Base-by-base conservation (phyloP, 169 alveolate species). In the Eimeria zaria region DNA sequence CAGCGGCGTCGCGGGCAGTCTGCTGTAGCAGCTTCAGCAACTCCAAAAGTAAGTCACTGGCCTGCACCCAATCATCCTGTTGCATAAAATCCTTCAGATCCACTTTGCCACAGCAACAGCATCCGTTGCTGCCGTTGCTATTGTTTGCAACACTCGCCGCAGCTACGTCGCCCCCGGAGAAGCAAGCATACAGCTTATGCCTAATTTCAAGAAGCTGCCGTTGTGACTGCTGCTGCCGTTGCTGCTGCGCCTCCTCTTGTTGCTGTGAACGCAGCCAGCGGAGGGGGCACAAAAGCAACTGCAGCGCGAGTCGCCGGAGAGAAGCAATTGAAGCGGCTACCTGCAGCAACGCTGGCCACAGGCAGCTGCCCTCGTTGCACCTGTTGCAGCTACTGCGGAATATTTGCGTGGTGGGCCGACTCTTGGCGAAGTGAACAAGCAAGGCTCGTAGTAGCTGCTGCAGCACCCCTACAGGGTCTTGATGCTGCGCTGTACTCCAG, bases 11-110 rank as follows among this genome's bases (percentile, higher is more conserved):
- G 62, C 64, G 2, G 81, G 93, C 62, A 11, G 93, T 87, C 93
- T 87, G 81, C 81, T 87, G 93, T 55, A 87, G 64, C 83, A 87
- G 62, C 64, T 87, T 41, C 24, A 87, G 60, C 93, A 87, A 62
- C 93, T 87, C 93, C 81, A 87, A 36, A 48, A 87, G 60, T 62
- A 87, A 87, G 62, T 58, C 93, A 71, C 93, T 87, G 83, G 36
- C 78, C 33, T 48, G 71, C 41, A 87, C 48, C 93, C 93, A 87
- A 62, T 87, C 93, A 55, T 87, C 93, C 60, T 87, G 81, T 12
- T 87, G 78, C 64, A 87, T 58, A 27, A 83, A 60, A 58, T 83
- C 76, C 18, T 53, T 36, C 46, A 83, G 41, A 18, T 30, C 44
- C 60, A 62, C 60, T 87, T 24, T 33, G 83, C 83, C 6, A 36